Base-by-base conservation (phyloP, 176 grass and related monocot species). In the Oryza punctata region DNA sequence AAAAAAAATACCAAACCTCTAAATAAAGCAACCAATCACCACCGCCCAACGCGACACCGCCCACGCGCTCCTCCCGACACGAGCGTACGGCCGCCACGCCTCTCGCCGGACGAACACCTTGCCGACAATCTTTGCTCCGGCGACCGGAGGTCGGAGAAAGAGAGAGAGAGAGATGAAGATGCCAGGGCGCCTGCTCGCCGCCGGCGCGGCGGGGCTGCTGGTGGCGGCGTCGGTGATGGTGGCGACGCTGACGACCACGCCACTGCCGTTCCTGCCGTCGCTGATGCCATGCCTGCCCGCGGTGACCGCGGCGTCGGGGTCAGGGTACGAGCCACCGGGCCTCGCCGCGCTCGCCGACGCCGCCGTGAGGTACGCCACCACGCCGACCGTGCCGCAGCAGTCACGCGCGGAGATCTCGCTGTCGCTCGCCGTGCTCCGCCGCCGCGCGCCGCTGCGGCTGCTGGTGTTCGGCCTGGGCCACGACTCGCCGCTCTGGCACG, bases 401-500 rank as follows among this genome's bases (percentile, higher is more conserved):
- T 86, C 86, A 16, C 30, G 38, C 29, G 74, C n/a, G 2, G 90
- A 92, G 90, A 92, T 92, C 83, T 3, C 69, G 3, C 25, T 92
- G 0, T 86, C 90, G 7, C 86, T 88, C 12, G 86, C 28, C 63
- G 90, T 92, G 44, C 90, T 92, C 69, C 86, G 75, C 10, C 79
- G 79, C 30, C 90, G 86, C 24, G 78, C 86, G 47, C 90, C 90
- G 67, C 59, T 81, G 41, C 86, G 86, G 75, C 69, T 88, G 46
- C 87, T 88, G 13, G 87, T 88, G 61, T 88, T 88, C 61, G 87
- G 87, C 0, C 83, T 92, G 0, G 90, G 90, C 49, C 90, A 27
- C 68, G 90, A 92, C 80, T 92, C 90, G 0, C 7, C 25, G 35
- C 87, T 92, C 6, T 92, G 90, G 90, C 76, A 88, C 79, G 87